Conservation (phyloP, 495 filamentous ascomycete species). For the Neurospora tetrasperma region DNA sequence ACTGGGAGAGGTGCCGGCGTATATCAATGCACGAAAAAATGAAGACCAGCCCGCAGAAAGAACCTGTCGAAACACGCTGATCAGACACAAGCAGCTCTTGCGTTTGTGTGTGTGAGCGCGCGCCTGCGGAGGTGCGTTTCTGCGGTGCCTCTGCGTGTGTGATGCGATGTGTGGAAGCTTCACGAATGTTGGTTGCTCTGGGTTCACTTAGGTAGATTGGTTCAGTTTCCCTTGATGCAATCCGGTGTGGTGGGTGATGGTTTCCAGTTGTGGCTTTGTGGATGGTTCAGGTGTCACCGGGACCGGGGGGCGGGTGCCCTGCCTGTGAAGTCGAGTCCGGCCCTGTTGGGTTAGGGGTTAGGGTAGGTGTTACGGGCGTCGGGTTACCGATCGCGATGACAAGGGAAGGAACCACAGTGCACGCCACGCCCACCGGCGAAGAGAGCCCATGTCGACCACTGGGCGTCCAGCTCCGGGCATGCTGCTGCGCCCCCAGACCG, state of each 20-base stretch:
- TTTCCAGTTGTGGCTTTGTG: background rate
- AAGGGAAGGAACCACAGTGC: background rate
- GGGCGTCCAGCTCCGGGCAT: background rate
- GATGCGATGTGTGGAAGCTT: background rate
- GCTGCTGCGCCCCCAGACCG: background rate
- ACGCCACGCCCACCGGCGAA: background rate
- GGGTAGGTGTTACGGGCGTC: background rate
- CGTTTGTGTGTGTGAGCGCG: background rate
- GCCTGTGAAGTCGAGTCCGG: background rate
- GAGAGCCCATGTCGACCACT: background rate
- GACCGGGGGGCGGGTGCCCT: background rate
- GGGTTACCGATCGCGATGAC: background rate
- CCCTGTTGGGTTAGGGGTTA: background rate
- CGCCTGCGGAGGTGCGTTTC: background rate
- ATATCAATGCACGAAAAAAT: background rate
- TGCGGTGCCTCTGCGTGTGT: background rate
- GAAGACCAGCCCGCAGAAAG: background rate
- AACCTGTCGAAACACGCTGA: background rate
- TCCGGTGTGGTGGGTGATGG: background rate
- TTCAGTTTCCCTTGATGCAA: background rate
- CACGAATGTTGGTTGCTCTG: background rate
- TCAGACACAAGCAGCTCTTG: background rate
- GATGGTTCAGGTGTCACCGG: constrained; percentile 1
- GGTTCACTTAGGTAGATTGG: background rate
- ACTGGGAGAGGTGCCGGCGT: background rate